Base-by-base conservation (phyloP, 306 rosid species). In the Vicia villosa region DNA sequence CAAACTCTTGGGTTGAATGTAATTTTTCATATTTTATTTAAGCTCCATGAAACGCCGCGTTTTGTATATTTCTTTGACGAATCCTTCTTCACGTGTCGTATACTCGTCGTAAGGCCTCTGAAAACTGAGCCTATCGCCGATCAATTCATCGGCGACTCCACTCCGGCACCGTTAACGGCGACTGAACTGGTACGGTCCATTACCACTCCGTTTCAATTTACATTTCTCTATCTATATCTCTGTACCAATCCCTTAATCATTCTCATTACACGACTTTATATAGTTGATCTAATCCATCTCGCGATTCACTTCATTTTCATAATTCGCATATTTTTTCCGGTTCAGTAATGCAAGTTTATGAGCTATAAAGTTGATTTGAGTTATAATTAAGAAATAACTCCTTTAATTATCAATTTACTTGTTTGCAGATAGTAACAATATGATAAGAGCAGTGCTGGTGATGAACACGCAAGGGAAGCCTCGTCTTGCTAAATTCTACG, bases 391-490 rank as follows among this genome's bases (percentile, higher is more conserved):
- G 47, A 46, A 50, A 3, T 3, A 49, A 15, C 20, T 22, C 40
- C 12, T 47, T 30, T 20, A 30, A 41, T 76, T 15, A 5, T 30
- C 7, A 12, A 38, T 36, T 62, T 34, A 17, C 17, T 51, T 62
- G 71, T 15, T 58, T 49, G 3, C 82, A 58, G 83, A 71, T 62
- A 47, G 43, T 38, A 22, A 13, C 59, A 69, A 83, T 43, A 94
- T 94, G 99, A 94, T 94, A 51, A 87, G 78, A 42, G 82, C 96
- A 43, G 99, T 91, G 78, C 66, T 91, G 72, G 97, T 94, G 78
- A 72, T 94, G 82, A 94, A 88, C 82, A 94, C 96, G 34, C 91
- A 85, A 74, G 99, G 96, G 69, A 94, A 87, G 81, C 96, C 97
- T 73, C 96, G 99, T 60, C 89, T 94, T 56, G 77, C 95, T 54